Base-by-base conservation (phyloP, 192 early-diverging fungal species). In the Paraglomus brasilianum region DNA sequence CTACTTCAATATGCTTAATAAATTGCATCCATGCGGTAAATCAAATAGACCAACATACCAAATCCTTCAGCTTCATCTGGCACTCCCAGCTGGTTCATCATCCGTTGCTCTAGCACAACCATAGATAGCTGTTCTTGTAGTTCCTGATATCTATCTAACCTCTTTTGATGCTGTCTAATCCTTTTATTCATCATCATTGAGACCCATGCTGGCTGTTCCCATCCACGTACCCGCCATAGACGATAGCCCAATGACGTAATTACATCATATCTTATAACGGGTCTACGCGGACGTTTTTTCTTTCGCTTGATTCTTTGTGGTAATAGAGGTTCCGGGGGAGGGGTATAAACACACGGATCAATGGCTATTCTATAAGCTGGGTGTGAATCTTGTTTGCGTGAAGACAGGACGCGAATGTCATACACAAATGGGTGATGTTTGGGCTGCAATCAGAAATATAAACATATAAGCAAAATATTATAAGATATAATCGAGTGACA, bases 171-270 rank as follows among this genome's bases (percentile, higher is more conserved):
- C n/a, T 38, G 59, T 42, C 57, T 44, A 6, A 79, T 79, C 15
- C 78, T 47, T 11, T 76, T 57, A 39, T 82, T 84, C 40, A 84
- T 39, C 77, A 82, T 80, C 83, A 84, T 82, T 30, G 78, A 77
- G 36, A 78, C 70, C 70, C 72, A 71, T 19, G 63, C 36, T 3
- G 83, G 83, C 51, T 82, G 81, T 1, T 69, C 63, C 11, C 72
- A 78, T 21, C 81, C 81, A 64, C 78, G 57, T 10, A 77, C 70
- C 44, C 78, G 66, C 47, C 69, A 68, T n/a, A 82, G 73, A n/a
- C 30, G 62, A 42, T 72, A 75, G 5, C 81, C 81, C 42, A 71
- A 71, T 10, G 73, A 24, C 19, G 75, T 73, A 5, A 62, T 64
- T 8, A 77, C 73, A 49, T 74, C 66, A 11, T 72, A 68, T 9